Conservation (phyloP, 768 basidiomycete genomes). For the Agaricus bisporus region DNA sequence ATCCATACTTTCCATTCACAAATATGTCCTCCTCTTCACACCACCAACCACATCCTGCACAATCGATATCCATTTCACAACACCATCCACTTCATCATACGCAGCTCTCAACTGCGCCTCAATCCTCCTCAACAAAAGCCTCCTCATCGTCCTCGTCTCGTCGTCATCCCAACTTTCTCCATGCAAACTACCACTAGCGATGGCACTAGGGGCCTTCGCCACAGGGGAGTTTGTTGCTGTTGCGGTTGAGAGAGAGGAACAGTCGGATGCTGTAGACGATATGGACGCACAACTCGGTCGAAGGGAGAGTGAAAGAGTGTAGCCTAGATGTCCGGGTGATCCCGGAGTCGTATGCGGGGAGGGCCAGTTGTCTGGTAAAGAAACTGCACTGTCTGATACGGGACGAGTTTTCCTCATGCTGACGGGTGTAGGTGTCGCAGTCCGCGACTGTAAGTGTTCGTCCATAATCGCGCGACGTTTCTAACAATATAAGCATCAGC, state of each 20-base stretch:
- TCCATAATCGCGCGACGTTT: slow-evolving; percentile 43
- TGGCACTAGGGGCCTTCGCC: no score
- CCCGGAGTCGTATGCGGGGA: not conserved
- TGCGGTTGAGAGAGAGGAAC: slow-evolving; percentile 40
- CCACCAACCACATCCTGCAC: slow-evolving; percentile 59
- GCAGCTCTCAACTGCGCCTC: slow-evolving; percentile 47
- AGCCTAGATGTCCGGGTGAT: slow-evolving; percentile 25
- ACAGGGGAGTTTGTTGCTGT: slow-evolving; percentile 40
- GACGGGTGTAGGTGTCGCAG: slow-evolving; percentile 5
- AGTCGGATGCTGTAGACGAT: slow-evolving; percentile 33
- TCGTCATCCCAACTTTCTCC: slow-evolving; percentile 49
- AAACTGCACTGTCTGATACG: not conserved
- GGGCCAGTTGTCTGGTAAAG: not conserved
- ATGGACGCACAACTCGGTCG: slow-evolving; percentile 38
- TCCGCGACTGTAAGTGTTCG: slow-evolving; percentile 5
- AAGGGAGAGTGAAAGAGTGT: slow-evolving; percentile 24
- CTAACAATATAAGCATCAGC: slow-evolving; percentile 23
- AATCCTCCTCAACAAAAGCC: slow-evolving; percentile 62
- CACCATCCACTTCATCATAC: slow-evolving; percentile 59
- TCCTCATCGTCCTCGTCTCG: slow-evolving; percentile 54
- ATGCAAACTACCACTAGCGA: not conserved
- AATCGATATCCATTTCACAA: slow-evolving; percentile 53
- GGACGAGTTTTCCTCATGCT: not conserved
- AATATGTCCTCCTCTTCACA: slow-evolving; percentile 43
- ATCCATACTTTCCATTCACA: slow-evolving; percentile 19